Base-by-base conservation (phyloP, 2,329 filamentous ascomycete genomes). In the Corinectria fuckeliana region DNA sequence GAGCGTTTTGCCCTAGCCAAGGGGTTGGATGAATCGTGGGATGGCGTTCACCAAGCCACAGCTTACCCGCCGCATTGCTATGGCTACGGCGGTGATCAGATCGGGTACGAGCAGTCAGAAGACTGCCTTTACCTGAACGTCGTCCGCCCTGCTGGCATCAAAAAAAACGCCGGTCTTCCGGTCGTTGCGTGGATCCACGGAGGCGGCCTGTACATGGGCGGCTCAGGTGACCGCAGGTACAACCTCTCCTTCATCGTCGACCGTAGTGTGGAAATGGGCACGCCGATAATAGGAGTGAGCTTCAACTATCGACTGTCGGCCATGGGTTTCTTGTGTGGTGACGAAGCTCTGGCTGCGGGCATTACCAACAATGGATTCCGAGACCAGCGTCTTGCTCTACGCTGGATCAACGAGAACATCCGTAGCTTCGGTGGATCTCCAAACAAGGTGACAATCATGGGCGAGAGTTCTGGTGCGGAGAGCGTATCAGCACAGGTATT, bases 101-200 rank as follows among this genome's bases (percentile, higher is more conserved):
- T 58, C 10, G 61, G 60, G 6, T 68, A 67, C 23, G 41, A 51
- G 0, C 60, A 65, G 48, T 70, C 77, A 10, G 87, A 89, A 66
- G 83, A 88, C 66, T 89, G 87, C 61, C 77, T 89, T 4, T 86
- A 84, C 42, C 74, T 89, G 60, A 89, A 88, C 64, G 79, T 90
- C 7, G 76, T 89, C 23, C 80, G 86, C 3, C 85, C 85, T 0
- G 73, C 80, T 8, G 80, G 81, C 5, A 74, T 80, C 4, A 70
- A 76, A 8, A 61, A 72, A 28, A 65, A 68, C 7, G 70, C 72
- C 2, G 77, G 73, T 10, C 75, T 88, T 2, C 86, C 86, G 0
- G 82, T 88, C 6, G 79, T 78, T 10, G 78, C 87, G 0, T 88
- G 85, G 85, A 85, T 88, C 42, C 82, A 87, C 56, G 80, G 80